A percentile compares a stretch with the other conserved stretches of the same genome.
phyloP scores from a whole-genome alignment of 345 rosid species.

The Euphorbia lathyris region DNA sequence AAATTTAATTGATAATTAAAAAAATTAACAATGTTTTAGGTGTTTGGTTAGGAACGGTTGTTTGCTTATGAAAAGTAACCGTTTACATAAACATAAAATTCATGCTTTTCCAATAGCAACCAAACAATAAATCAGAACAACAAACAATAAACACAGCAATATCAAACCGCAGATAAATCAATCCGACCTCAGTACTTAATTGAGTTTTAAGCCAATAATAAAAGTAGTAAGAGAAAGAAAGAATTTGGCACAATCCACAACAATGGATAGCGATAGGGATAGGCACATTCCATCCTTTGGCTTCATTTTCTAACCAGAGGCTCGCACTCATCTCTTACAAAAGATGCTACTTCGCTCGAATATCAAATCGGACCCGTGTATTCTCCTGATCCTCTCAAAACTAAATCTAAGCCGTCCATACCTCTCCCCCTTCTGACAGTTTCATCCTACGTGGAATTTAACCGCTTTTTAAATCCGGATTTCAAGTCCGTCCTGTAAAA shows the following conservation, averaged over 20 bases:
- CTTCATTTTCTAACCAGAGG: neutral
- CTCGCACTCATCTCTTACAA: constrained; percentile 7
- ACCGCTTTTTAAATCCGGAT: constrained; percentile 61
- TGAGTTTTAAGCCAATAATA: too few species aligned
- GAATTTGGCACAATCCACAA: neutral
- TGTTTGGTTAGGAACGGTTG: too few species aligned
- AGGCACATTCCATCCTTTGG: neutral
- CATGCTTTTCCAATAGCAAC: too few species aligned
- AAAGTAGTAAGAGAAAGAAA: too few species aligned
- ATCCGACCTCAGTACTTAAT: too few species aligned
- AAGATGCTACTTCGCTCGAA: constrained; percentile 20
- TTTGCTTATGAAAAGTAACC: too few species aligned
- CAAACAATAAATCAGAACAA: too few species aligned
- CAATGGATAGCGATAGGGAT: neutral
- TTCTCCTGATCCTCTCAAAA: neutral
- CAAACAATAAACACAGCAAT: too few species aligned
- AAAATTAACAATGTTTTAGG: too few species aligned
- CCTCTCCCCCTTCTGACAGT: constrained; percentile 1
- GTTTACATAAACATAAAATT: too few species aligned
- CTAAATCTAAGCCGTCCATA: constrained; percentile 48
- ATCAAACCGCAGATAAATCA: too few species aligned
- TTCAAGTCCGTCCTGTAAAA: constrained; percentile 52
- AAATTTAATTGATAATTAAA: too few species aligned
- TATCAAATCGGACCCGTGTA: constrained; percentile 21
- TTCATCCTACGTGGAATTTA: constrained; percentile 45